Evolutionary conservation across 129 eudicot genomes (phyloP), one percentile per base, ranked within the genome.

Genomic region (Flaveria robusta): DNA sequence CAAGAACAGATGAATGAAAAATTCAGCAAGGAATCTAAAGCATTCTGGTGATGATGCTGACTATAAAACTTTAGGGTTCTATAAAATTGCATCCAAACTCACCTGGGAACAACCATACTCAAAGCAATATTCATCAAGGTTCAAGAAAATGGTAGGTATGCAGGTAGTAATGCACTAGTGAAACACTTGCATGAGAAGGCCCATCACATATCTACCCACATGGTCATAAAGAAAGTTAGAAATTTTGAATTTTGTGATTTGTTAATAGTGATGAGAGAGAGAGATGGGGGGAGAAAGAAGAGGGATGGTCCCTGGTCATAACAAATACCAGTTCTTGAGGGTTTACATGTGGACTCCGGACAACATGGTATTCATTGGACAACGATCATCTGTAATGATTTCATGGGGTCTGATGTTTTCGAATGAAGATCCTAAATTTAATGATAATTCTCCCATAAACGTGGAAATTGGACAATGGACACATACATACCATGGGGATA

Each of bases 291-390:
- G 80, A 76, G 74, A 76, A 26, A 66, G 81, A 76, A 42, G 81
- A 24, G 78, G 78, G 16, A 76, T 76, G 71, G 64, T 63, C 22
- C 74, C 58, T 77, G 75, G 59, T 66, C 79, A 15, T 75, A 47
- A 76, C 43, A 22, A 22, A 77, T 77, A 77, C 81, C 81, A 77
- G 29, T 77, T 67, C 75, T 77, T 68, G 81, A 77, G 79, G 79
- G 66, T 23, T 46, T 62, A 62, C 42, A 62, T 62, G 68, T 60
- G 66, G 37, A 24, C 18, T 60, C 19, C 45, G 68, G 29, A 27
- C 42, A 63, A 31, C 22, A 63, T 63, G 68, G 31, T 59, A 24
- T 24, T 39, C 66, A 59, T 9, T 59, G 65, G 37, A 2, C 16
- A 58, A 10, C 13, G 34, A 50, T 50, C 27, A 55, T 55, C 63